Evolutionary conservation across 2,329 filamentous ascomycete species (phyloP).

Genomic region (Talaromyces piceae): DNA sequence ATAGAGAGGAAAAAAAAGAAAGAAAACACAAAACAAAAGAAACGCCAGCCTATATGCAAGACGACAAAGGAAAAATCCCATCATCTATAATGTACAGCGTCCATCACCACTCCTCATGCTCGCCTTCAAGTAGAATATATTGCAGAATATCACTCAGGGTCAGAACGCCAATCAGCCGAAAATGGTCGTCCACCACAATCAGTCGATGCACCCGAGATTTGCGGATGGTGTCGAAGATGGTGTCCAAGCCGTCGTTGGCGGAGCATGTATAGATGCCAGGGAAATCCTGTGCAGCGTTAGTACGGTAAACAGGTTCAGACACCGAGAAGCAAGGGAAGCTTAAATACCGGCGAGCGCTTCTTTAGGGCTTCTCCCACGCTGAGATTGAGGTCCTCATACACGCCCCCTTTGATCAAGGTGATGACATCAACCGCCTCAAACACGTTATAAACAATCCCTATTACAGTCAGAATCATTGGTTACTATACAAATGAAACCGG

Average conservation of each 20-base stretch:
- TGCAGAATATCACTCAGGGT: conserved; percentile 94
- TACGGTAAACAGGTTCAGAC: conserved; percentile 7
- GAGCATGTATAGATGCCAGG: conserved; percentile 95
- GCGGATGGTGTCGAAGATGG: conserved; percentile 93
- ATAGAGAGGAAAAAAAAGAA: no score
- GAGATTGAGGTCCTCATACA: conserved; percentile 81
- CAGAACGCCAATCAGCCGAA: conserved; percentile 77
- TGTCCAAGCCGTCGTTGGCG: conserved; percentile 82
- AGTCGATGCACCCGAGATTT: conserved; percentile 90
- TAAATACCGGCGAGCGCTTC: conserved; percentile 65
- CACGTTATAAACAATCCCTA: conserved; percentile 75
- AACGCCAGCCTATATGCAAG: conserved; percentile 31
- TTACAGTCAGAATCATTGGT: background rate
- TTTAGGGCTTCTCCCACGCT: conserved; percentile 83
- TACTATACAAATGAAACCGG: background rate
- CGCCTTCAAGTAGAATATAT: conserved; percentile 78
- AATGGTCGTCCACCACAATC: conserved; percentile 86
- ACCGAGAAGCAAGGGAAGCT: conserved; percentile 19
- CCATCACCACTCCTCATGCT: conserved; percentile 48
- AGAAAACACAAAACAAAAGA: no score
- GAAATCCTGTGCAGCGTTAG: conserved; percentile 58
- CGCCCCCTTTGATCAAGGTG: conserved; percentile 84
- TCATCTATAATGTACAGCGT: conserved; percentile 3
- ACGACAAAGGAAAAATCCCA: conserved; percentile 6
- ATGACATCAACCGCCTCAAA: conserved; percentile 98